Evolutionary conservation across 176 grass and related monocot genomes (phyloP).

Genomic region (Carex pumila): DNA sequence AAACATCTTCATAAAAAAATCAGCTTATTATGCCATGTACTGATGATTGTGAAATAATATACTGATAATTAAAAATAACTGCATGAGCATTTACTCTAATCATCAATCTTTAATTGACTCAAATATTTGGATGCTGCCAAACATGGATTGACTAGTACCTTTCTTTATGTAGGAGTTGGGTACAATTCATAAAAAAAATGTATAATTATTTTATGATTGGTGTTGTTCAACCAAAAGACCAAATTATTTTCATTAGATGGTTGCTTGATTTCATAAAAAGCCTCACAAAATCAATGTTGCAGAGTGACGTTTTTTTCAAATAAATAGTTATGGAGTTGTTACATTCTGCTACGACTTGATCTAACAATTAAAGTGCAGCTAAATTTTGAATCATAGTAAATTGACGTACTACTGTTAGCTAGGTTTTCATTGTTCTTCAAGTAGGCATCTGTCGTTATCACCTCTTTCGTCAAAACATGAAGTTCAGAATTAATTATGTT

Average conservation of each 20-base stretch:
- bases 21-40: not conserved
- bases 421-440: not conserved
- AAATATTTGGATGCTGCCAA: not conserved
- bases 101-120: not conserved
- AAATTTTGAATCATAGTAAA: not conserved
- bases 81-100: not conserved
- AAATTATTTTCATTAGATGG: not conserved
- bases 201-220: not conserved
- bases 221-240: conserved; percentile 5
- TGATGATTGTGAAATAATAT: not conserved
- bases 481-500: not conserved
- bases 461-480: not conserved
- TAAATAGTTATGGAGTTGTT: not conserved
- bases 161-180: not conserved
- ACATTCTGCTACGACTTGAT: conserved; percentile 2
- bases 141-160: not conserved
- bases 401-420: conserved; percentile 8
- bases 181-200: not conserved
- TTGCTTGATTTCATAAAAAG: not conserved
- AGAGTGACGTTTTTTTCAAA: not conserved
- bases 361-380: not conserved
- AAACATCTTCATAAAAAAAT: not conserved
- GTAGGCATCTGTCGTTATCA: conserved; percentile 31
- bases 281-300: not conserved
- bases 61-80: no score